These are phyloP conservation scores for Penicillium thymicola DNA, from an alignment of 2,329 filamentous ascomycete genomes.

Conservation along the genomic window DNA sequence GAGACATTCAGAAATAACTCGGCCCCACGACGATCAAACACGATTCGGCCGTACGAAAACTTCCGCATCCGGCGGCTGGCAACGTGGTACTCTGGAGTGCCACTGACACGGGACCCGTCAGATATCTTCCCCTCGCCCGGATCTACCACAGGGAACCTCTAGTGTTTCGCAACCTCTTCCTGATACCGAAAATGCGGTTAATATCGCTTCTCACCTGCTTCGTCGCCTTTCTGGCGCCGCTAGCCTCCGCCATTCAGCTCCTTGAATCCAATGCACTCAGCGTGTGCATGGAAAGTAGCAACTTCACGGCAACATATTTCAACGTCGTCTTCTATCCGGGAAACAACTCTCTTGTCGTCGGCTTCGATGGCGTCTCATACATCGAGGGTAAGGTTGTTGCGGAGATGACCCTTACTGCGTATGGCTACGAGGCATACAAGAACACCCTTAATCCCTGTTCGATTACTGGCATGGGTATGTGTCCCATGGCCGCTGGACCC, in stretches of 20 bases:
- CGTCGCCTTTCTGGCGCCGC: conserved; percentile 44
- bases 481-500: conserved; percentile 84
- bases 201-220: conserved; percentile 35
- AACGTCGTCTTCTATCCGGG: conserved; percentile 64
- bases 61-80: conserved; percentile 37
- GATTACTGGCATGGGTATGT: conserved; percentile 67
- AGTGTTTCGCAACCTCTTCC: conserved; percentile 5
- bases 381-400: conserved; percentile 80
- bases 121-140: conserved; percentile 12
- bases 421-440: conserved; percentile 71
- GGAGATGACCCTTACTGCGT: conserved; percentile 72
- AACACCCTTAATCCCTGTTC: conserved; percentile 73
- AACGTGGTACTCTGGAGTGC: conserved; percentile 36
- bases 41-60: conserved; percentile 15
- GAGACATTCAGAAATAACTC: conserved; percentile 5
- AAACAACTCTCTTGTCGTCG: conserved; percentile 69
- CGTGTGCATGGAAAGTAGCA: conserved; percentile 77
- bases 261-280: conserved; percentile 82
- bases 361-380: conserved; percentile 77
- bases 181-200: conserved; percentile 29
- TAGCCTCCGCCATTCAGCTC: conserved; percentile 60
- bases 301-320: conserved; percentile 85
- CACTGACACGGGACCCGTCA: conserved; percentile 16
- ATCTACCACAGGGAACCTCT: conserved; percentile 4
- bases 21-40: conserved; percentile 12